phyloP scores from a whole-genome alignment of 2,329 filamentous ascomycete species.

The Graphium sp. region DNA sequence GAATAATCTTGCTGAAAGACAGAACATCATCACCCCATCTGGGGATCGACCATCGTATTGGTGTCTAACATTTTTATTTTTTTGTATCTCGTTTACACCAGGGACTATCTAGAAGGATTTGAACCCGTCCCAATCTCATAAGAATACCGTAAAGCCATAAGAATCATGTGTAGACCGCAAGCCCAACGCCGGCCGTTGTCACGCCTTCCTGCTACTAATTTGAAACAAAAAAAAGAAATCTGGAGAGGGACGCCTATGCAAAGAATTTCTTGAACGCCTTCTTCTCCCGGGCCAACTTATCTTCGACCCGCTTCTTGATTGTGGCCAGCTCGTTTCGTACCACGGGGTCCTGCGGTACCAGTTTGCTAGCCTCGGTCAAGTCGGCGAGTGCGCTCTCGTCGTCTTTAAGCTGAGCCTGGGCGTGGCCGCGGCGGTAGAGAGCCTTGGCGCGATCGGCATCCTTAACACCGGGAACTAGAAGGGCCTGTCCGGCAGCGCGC shows the following conservation, averaged over 20 bases:
- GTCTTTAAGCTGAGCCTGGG: constrained; percentile 62
- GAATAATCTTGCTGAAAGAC: no score
- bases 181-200: no score
- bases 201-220: no score
- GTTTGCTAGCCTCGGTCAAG: constrained; percentile 56
- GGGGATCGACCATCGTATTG: no score
- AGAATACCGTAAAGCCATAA: no score
- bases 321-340: constrained; percentile 57
- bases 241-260: constrained; percentile 25
- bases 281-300: constrained; percentile 74
- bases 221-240: no score
- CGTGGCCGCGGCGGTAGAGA: constrained; percentile 65
- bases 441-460: constrained; percentile 81
- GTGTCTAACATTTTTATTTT: no score
- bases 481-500: constrained; percentile 53
- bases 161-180: no score
- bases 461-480: constrained; percentile 47
- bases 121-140: no score
- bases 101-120: no score
- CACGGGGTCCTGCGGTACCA: constrained; percentile 59
- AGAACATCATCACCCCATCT: no score
- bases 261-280: constrained; percentile 90
- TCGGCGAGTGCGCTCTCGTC: constrained; percentile 66
- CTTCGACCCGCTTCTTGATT: constrained; percentile 63
- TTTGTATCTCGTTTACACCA: no score